Evolutionary conservation across 2,329 filamentous ascomycete species (phyloP).

Genomic region (Stemphylium beticola): DNA sequence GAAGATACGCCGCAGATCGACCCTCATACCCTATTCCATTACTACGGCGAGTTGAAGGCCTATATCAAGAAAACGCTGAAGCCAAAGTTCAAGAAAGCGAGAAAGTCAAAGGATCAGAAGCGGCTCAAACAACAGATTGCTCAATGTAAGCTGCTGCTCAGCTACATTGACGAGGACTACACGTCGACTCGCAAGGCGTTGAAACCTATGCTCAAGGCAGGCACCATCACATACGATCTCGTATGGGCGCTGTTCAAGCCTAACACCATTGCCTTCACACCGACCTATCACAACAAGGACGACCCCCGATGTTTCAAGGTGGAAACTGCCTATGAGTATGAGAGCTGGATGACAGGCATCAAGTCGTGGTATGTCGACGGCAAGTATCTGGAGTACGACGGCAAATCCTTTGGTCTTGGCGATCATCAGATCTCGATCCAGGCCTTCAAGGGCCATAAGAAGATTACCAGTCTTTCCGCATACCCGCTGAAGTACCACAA

Average conservation of each 20-base stretch:
- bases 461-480: slow-evolving; percentile 77
- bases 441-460: slow-evolving; percentile 79
- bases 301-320: slow-evolving; percentile 84
- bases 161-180: slow-evolving; percentile 83
- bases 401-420: slow-evolving; percentile 81
- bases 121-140: slow-evolving; percentile 64
- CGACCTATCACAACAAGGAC: slow-evolving; percentile 76
- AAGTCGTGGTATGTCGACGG: slow-evolving; percentile 80
- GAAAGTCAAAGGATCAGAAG: slow-evolving; percentile 67
- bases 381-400: slow-evolving; percentile 84
- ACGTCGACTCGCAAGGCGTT: slow-evolving; percentile 78
- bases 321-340: slow-evolving; percentile 74
- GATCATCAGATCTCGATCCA: slow-evolving; percentile 72
- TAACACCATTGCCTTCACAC: slow-evolving; percentile 76
- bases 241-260: slow-evolving; percentile 91
- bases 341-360: slow-evolving; percentile 69
- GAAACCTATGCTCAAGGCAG: slow-evolving; percentile 78
- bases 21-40: slow-evolving; percentile 60
- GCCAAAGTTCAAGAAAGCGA: slow-evolving; percentile 61
- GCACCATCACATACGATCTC: slow-evolving; percentile 86
- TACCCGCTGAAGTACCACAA: slow-evolving; percentile 84
- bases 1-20: slow-evolving; percentile 74
- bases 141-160: slow-evolving; percentile 74
- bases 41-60: slow-evolving; percentile 76
- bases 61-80: slow-evolving; percentile 69